phyloP scores from a whole-genome alignment of 116 monocot genomes.

The Dioscorea cayenensis region DNA sequence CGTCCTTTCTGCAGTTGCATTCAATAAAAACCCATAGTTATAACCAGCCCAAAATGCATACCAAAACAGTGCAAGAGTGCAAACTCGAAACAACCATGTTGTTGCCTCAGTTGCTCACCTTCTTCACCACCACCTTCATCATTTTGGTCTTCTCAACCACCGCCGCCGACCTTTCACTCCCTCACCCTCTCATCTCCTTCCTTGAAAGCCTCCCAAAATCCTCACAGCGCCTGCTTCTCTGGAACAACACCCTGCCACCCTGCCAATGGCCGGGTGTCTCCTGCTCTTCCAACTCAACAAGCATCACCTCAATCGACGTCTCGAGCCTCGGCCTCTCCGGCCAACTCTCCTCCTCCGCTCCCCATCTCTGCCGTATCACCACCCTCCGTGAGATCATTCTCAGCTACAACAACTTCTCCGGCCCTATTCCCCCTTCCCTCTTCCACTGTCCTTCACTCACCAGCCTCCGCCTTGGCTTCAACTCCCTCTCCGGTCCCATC shows the following conservation, averaged over 20 bases:
- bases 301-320: constrained; percentile 25
- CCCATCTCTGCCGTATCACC: constrained; percentile 19
- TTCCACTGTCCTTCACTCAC: constrained; percentile 28
- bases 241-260: constrained; percentile 29
- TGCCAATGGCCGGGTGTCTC: constrained; percentile 45
- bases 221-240: constrained; percentile 43
- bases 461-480: constrained; percentile 29
- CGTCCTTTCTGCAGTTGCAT: too few species aligned
- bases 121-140: neutral
- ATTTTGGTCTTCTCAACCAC: neutral
- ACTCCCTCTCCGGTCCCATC: constrained; percentile 49
- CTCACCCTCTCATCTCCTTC: constrained; percentile 46
- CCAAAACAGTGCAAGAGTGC: too few species aligned
- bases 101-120: neutral
- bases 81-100: too few species aligned
- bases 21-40: too few species aligned
- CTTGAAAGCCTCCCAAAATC: constrained; percentile 17
- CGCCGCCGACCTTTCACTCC: neutral
- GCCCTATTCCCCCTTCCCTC: constrained; percentile 36
- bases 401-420: constrained; percentile 31
- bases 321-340: constrained; percentile 26
- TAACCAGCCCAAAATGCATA: too few species aligned
- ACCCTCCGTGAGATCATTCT: constrained; percentile 25
- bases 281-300: constrained; percentile 19
- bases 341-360: constrained; percentile 8